Evolutionary conservation across 768 basidiomycete genomes (phyloP), one percentile per base, ranked within the genome.

Genomic region (Pleurotus giganteus): DNA sequence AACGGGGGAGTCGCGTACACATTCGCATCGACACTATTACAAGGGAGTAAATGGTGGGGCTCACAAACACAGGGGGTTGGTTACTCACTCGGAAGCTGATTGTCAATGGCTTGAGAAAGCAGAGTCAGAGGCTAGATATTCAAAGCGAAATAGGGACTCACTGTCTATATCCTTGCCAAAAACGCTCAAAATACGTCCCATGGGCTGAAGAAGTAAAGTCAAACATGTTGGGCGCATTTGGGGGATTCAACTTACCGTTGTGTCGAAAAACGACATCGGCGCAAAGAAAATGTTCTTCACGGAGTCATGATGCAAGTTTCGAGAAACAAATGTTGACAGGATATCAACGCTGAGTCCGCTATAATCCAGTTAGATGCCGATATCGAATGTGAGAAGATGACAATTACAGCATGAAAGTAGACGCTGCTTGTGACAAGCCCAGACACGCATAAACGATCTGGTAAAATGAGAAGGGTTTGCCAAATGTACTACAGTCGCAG

Each of bases 261-360:
- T 86, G 65, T 91, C 89, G 60, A 90, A 91, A 69, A 89, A 89
- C 1, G 81, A 76, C 84, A 88, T 89, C 0, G 88, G 88, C 0
- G 88, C 87, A 64, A 81, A 77, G 62, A 88, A 83, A 23, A 88
- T 75, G 50, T 82, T 79, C 23, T 67, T 66, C 23, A 86, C 72
- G 0, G 84, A 79, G 42, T 74, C 65, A 46, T 78, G 73, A 62
- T 91, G 87, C 2, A 91, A 68, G 57, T 83, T 85, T 56, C 75
- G 75, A 1, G 86, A 86, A 3, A 84, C 84, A 52, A 77, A 74
- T 62, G 75, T 80, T 0, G 82, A 79, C 65, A 88, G 72, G 15
- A 79, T 66, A 55, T 85, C 84, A 58, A 84, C 77, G 3, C 71
- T 69, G 12, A 76, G 65, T 4, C 84, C 83, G 37, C 83, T 83